Evolutionary conservation across 73 alveolate genomes (phyloP).

Genomic region (Paramecium sexaurelia): DNA sequence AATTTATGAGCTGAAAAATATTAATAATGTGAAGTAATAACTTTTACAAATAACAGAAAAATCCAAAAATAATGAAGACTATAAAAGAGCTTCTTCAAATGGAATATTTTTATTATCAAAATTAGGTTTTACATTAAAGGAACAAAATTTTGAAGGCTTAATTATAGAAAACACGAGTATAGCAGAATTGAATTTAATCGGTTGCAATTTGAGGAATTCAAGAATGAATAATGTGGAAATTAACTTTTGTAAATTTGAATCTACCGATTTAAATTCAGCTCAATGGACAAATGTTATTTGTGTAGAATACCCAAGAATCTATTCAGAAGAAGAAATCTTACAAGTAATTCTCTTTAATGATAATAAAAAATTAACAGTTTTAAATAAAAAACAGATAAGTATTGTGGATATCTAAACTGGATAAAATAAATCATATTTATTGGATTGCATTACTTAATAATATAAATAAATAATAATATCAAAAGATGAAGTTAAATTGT

Average conservation of each 20-base stretch:
- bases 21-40: neutral
- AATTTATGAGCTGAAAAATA: neutral
- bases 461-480: neutral
- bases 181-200: neutral
- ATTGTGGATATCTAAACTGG: neutral
- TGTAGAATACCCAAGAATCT: neutral
- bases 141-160: neutral
- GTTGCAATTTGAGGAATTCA: neutral
- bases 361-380: neutral
- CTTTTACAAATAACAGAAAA: neutral
- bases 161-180: neutral
- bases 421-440: neutral
- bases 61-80: neutral
- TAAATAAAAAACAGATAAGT: neutral
- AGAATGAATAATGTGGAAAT: neutral
- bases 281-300: neutral
- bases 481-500: neutral
- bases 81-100: neutral
- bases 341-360: neutral
- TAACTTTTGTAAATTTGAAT: neutral
- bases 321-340: neutral
- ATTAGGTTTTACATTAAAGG: neutral
- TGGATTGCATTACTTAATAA: neutral
- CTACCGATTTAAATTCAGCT: neutral
- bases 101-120: neutral